Base-by-base conservation (phyloP, 306 rosid species). In the Trifolium pratense region DNA sequence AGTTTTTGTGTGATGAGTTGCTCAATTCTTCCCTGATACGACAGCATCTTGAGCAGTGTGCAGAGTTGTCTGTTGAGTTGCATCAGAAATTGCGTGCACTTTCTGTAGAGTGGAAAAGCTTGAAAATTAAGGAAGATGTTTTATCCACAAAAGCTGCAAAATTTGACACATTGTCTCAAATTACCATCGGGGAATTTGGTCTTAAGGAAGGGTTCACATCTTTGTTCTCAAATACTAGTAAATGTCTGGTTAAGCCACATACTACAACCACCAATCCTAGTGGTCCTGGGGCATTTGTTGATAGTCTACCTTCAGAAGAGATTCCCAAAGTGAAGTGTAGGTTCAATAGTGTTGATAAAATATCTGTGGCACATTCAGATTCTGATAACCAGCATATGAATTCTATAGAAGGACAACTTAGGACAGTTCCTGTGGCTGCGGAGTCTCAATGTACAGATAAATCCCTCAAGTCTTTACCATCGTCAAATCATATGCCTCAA, bases 31-130 rank as follows among this genome's bases (percentile, higher is more conserved):
- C 88, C 65, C 84, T 89, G 53, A 76, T 86, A 59, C 96, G 82
- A 52, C 99, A 90, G 76, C 97, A 95, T 84, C 92, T 95, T 78
- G 99, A 95, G 83, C 96, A 90, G 17, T 95, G 96, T 87, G 73
- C 90, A 9, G 97, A 95, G 84, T 66, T 83, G 59, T 87, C 96
- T 0, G 81, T 70, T 45, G 97, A 95, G 69, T 88, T 89, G 80
- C 95, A 90, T 83, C 99, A 95, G 76, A 95, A 90, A 56, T 76
- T 91, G 86, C 99, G 97, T 26, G 73, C 89, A 0, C 83, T 75
- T 37, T 80, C 87, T 71, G 83, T 43, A 12, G 99, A 95, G 80
- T 95, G 92, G 97, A 95, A 92, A 81, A 86, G 53, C 78, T 97
- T 95, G 75, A 95, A 90, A 84, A 79, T 68, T 10, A 88, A 85